Percentiles rank a stretch among this genome's conserved stretches.
These are phyloP conservation scores for Calendula officinalis DNA, from an alignment of 129 eudicot species.

Conservation along the genomic window DNA sequence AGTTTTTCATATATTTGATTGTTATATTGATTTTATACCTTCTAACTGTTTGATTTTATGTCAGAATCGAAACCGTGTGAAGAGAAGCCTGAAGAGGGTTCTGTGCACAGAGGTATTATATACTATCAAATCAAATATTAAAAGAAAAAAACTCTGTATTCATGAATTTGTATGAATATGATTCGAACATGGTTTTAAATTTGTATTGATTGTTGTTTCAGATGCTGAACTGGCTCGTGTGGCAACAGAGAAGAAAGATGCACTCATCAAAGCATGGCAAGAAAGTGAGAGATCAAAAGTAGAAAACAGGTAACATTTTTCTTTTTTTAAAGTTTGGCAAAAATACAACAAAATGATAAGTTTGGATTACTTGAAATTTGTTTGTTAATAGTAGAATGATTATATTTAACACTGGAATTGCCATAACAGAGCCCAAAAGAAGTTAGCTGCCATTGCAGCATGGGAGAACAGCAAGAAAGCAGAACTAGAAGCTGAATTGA, in stretches of 20 bases:
- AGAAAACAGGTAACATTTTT: constrained; percentile 91
- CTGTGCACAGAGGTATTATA: constrained; percentile 66
- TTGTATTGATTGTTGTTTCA: constrained; percentile 12
- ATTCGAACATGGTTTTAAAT: neutral
- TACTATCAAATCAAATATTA: neutral
- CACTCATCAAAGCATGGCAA: constrained; percentile 92
- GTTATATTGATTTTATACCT: neutral
- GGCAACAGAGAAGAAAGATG: constrained; percentile 75
- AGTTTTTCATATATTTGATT: neutral
- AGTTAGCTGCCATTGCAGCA: constrained; percentile 54
- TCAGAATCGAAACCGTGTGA: constrained; percentile 45
- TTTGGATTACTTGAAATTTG: too few relatives aligned
- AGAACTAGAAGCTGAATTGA: constrained; percentile 64
- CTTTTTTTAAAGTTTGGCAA: too few relatives aligned
- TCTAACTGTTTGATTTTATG: constrained; percentile 21
- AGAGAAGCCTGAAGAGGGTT: constrained; percentile 65
- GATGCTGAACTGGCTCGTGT: constrained; percentile 76
- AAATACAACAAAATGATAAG: too few relatives aligned
- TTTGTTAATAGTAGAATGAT: too few relatives aligned
- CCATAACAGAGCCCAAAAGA: constrained; percentile 63
- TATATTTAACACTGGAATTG: neutral
- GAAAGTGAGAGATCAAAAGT: constrained; percentile 92
- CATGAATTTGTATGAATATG: neutral
- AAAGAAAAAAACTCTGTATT: neutral
- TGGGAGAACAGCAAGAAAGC: constrained; percentile 97